These are phyloP conservation scores for Wickerhamia fluorescens DNA, from an alignment of 805 yeast genomes.

Conservation along the genomic window DNA sequence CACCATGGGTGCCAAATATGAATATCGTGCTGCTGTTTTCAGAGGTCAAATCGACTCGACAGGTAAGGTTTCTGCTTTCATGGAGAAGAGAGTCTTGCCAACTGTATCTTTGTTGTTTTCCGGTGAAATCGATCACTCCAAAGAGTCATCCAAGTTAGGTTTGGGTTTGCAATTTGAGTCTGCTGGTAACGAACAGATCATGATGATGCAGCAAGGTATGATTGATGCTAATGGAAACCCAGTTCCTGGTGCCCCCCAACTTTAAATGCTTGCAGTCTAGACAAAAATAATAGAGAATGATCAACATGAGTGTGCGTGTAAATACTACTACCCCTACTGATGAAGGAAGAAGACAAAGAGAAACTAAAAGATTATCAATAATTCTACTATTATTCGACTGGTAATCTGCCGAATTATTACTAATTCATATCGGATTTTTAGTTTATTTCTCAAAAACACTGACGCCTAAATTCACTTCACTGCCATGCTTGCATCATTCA, in stretches of 20 bases:
- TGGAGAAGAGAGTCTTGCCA: conserved; percentile 92
- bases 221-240: conserved; percentile 82
- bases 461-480: no score
- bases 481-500: no score
- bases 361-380: conserved; percentile 7
- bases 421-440: no score
- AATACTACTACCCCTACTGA: no score
- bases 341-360: no score
- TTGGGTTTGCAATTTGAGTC: conserved; percentile 94
- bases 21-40: conserved; percentile 92
- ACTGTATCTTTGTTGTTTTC: conserved; percentile 81
- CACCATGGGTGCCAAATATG: conserved; percentile 94
- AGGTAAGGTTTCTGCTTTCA: conserved; percentile 85
- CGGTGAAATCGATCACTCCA: conserved; percentile 86
- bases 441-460: no score
- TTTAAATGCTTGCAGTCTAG: no score
- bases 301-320: no score
- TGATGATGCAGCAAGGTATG: conserved; percentile 86
- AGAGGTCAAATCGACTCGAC: conserved; percentile 89
- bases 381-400: no score
- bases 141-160: conserved; percentile 71
- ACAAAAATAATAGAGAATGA: no score
- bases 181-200: conserved; percentile 87
- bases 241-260: conserved; percentile 68
- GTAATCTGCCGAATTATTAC: no score